These are phyloP conservation scores for Micractinium conductrix DNA, from an alignment of 139 green algal genomes.

Conservation along the genomic window DNA sequence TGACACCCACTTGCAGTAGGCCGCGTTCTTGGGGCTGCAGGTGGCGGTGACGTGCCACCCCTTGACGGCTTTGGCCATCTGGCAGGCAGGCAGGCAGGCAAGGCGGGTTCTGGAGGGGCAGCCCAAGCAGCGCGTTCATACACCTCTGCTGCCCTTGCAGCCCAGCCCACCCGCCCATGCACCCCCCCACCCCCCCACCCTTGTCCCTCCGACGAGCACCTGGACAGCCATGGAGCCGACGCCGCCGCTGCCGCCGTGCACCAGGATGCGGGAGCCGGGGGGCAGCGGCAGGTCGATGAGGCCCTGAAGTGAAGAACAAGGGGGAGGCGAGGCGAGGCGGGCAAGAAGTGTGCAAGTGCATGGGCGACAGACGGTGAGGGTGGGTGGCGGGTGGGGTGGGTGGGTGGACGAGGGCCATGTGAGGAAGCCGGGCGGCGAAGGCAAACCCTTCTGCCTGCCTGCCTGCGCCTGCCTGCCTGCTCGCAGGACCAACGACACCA, in stretches of 20 bases:
- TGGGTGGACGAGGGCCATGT: too few species aligned
- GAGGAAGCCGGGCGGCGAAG: too few species aligned
- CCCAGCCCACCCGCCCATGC: too few species aligned
- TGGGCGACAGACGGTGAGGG: too few species aligned
- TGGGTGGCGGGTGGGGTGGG: too few species aligned
- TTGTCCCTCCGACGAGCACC: neutral
- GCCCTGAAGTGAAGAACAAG: neutral
- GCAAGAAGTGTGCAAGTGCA: too few species aligned
- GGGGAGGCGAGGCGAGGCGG: neutral
- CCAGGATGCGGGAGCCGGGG: neutral
- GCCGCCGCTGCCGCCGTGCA: conserved; percentile 18
- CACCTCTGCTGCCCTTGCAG: too few species aligned
- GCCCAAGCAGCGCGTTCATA: too few species aligned
- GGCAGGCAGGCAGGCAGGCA: neutral
- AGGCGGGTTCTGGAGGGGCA: too few species aligned
- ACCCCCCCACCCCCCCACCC: neutral
- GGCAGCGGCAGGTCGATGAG: neutral
- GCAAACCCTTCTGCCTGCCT: too few species aligned
- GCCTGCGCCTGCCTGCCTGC: too few species aligned
- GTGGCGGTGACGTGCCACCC: conserved; percentile 27
- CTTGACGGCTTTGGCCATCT: conserved; percentile 13
- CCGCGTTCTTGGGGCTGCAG: conserved; percentile 15
- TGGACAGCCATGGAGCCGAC: conserved; percentile 15
- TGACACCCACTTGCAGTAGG: neutral
- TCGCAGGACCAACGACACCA: too few species aligned